Conservation (phyloP, 306 rosid species). For the Medicago ruthenica region DNA sequence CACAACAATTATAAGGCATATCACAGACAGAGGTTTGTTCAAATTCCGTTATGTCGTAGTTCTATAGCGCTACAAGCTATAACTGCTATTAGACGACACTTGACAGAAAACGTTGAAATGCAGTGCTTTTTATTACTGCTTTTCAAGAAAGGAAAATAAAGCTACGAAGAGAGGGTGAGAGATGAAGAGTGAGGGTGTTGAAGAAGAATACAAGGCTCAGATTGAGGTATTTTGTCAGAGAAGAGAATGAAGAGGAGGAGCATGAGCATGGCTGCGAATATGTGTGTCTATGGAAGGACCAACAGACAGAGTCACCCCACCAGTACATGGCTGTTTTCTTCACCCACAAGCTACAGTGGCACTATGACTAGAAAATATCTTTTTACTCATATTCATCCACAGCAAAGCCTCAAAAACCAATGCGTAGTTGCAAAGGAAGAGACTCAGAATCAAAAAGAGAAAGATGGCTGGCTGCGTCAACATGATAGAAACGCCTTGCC, state of each 20-base stretch:
- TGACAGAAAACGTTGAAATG: neutral
- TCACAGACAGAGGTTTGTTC: neutral
- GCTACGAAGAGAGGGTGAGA: neutral
- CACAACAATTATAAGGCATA: neutral
- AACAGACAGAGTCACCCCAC: slow-evolving; percentile 1
- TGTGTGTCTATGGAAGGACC: neutral
- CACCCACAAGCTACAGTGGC: too few species aligned
- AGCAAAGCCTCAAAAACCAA: slow-evolving; percentile 1
- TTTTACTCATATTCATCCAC: too few species aligned
- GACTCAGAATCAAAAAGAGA: slow-evolving; percentile 24
- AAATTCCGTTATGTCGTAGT: neutral
- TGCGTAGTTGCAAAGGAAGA: neutral
- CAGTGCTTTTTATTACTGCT: neutral
- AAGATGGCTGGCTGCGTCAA: slow-evolving; percentile 1
- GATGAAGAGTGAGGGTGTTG: neutral
- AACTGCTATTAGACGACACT: neutral
- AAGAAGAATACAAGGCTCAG: slow-evolving; percentile 13
- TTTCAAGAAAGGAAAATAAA: neutral
- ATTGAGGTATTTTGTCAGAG: slow-evolving; percentile 5
- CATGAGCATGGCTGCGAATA: neutral
- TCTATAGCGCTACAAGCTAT: neutral
- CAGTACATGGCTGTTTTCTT: neutral
- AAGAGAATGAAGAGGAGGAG: slow-evolving; percentile 15
- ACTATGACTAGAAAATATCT: too few species aligned
- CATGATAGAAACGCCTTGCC: slow-evolving; percentile 13